Conservation (phyloP, 768 basidiomycete genomes). For the Russula virescens region DNA sequence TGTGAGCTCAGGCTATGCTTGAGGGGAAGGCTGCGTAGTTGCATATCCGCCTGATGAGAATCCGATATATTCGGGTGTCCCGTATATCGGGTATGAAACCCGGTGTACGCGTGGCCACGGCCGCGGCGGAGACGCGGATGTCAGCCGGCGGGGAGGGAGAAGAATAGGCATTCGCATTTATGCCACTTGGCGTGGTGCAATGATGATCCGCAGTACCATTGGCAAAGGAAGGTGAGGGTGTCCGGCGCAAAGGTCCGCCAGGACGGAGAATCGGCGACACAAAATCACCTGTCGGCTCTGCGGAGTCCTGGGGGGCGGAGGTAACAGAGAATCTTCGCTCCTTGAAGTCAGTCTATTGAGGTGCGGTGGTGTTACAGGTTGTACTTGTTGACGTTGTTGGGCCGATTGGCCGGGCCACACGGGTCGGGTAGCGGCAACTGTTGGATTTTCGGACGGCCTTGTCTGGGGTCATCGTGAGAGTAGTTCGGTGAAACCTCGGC, state of each 20-base stretch:
- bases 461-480: slow-evolving; percentile 7
- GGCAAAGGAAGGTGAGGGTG: background rate
- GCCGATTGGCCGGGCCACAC: slow-evolving; percentile 3
- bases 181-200: background rate
- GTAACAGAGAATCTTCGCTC: slow-evolving; percentile 1
- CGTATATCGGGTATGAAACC: background rate
- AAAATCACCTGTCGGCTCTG: slow-evolving; percentile 6
- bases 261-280: slow-evolving; percentile 16
- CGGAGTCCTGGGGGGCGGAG: background rate
- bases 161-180: background rate
- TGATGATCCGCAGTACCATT: background rate
- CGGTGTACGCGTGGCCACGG: background rate
- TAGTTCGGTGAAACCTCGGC: background rate
- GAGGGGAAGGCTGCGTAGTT: slow-evolving; percentile 10
- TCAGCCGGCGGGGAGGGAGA: background rate
- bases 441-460: background rate
- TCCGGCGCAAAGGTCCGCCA: slow-evolving; percentile 5
- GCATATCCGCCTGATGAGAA: background rate
- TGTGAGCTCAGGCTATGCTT: slow-evolving; percentile 7
- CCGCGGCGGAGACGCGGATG: background rate
- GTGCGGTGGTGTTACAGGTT: background rate
- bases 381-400: slow-evolving; percentile 6
- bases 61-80: background rate
- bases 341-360: slow-evolving; percentile 3
- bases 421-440: slow-evolving; percentile 15